Conservation (phyloP, 192 early-diverging fungal species). For the Coemansia erecta region DNA sequence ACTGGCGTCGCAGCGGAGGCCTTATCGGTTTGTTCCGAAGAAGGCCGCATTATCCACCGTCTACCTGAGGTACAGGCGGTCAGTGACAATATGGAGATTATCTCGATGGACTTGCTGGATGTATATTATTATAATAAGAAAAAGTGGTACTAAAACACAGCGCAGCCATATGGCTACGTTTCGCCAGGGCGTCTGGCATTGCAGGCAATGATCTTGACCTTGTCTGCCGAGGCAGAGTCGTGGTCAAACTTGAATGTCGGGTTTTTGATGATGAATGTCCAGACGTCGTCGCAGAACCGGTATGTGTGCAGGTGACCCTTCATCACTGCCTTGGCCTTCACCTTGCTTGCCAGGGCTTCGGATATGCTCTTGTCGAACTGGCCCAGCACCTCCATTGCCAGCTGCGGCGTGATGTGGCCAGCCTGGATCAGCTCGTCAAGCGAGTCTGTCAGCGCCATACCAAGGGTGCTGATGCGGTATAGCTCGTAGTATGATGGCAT, state of each 20-base stretch:
- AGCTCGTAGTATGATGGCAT: conserved; percentile 68
- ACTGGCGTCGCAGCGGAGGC: conserved; percentile 40
- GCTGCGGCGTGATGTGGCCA: conserved; percentile 85
- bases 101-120: too few relatives aligned
- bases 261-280: conserved; percentile 91
- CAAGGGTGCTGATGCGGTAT: conserved; percentile 76
- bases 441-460: conserved; percentile 90
- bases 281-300: conserved; percentile 96
- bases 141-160: too few relatives aligned
- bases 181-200: conserved; percentile 75
- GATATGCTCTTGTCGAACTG: conserved; percentile 78
- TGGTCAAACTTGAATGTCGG: conserved; percentile 87
- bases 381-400: conserved; percentile 86
- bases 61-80: neutral
- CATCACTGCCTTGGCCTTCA: conserved; percentile 76
- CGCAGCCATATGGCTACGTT: too few relatives aligned
- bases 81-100: too few relatives aligned
- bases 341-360: conserved; percentile 78
- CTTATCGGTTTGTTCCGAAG: conserved; percentile 29
- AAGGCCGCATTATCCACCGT: neutral
- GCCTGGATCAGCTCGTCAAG: conserved; percentile 93
- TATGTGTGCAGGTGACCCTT: conserved; percentile 83
- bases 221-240: conserved; percentile 76
- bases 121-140: too few relatives aligned
- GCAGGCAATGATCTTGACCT: conserved; percentile 96